Evolutionary conservation across 768 basidiomycete species (phyloP).

Genomic region (Lentinula boryana): DNA sequence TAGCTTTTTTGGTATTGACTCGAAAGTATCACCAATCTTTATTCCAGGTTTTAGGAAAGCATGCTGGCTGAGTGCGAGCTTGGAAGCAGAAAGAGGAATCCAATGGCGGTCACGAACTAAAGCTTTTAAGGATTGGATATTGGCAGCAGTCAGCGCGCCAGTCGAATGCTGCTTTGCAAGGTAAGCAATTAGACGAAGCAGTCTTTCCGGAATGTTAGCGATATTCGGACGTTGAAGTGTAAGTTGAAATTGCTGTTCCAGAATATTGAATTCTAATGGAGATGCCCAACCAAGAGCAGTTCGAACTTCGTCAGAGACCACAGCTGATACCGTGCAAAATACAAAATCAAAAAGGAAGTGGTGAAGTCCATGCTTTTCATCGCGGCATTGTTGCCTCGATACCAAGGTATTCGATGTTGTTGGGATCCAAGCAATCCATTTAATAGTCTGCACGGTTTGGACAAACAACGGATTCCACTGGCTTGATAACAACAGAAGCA

Average conservation of each 20-base stretch:
- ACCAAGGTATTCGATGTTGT: constrained; percentile 20
- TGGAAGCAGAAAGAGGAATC: constrained; percentile 24
- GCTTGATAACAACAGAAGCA: constrained; percentile 17
- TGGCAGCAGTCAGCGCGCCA: not conserved
- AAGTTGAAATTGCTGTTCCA: constrained; percentile 27
- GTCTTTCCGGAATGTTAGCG: not conserved
- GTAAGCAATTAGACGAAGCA: not conserved
- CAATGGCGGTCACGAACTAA: constrained; percentile 18
- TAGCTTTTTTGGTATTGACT: not conserved
- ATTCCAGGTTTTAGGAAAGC: not conserved
- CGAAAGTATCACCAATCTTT: not conserved
- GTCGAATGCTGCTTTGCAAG: not conserved
- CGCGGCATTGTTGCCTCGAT: constrained; percentile 17
- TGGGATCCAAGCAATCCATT: constrained; percentile 28
- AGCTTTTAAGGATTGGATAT: constrained; percentile 13
- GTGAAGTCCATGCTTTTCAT: constrained; percentile 23
- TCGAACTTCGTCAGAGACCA: constrained; percentile 19
- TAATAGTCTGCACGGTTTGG: constrained; percentile 10
- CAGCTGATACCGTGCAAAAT: constrained; percentile 23
- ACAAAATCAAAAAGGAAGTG: constrained; percentile 33
- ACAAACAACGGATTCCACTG: constrained; percentile 11
- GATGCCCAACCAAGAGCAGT: constrained; percentile 33
- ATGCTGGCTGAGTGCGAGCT: not conserved
- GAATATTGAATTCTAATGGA: constrained; percentile 21
- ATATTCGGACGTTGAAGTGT: not conserved